Base-by-base conservation (phyloP, 192 early-diverging fungal genomes). In the Pecoramyces ruminantium region DNA sequence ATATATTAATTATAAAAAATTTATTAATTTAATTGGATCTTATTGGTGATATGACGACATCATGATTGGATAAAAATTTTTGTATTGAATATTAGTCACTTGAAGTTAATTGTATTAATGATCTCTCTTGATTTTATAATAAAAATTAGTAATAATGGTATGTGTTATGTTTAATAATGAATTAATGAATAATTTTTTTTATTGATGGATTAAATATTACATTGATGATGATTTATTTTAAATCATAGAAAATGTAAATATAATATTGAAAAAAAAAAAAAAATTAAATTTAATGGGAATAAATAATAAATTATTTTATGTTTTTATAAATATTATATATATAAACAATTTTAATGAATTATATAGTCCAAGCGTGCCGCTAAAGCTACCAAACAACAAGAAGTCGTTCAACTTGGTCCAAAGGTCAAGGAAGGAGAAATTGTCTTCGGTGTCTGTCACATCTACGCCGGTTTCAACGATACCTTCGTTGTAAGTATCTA, bases 361-460 rank as follows among this genome's bases (percentile, higher is more conserved):
- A 21, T 21, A 21, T 67, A 67, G 51, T 67, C 51, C 51, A 67
- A 67, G 51, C 51, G 51, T 67, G 91, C 82, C 78, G 81, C 17
- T 30, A 81, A 81, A 18, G 86, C 85, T 79, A 82, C 90, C 83
- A 89, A 89, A 85, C 90, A 92, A 86, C 92, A 93, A 86, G 95
- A 97, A 88, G 93, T 92, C 87, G 93, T 98, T 86, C 91, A 93
- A 82, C 92, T 98, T 84, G 98, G 98, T 83, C 98, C 98, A 84
- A 93, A 98, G 89, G 95, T 96, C 88, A 94, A 94, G 84, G 95
- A 95, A 86, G 97, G 96, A 84, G 97, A 99, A 90, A 90, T 94
- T 87, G 98, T 99, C 83, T 99, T 98, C 84, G 98, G 98, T 87
- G 98, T 99, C 90, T 96, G 96, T 82, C 98, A 98, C 93, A 98